phyloP scores from a whole-genome alignment of 148 eudicot genomes.

The Amaranthus cruentus region DNA sequence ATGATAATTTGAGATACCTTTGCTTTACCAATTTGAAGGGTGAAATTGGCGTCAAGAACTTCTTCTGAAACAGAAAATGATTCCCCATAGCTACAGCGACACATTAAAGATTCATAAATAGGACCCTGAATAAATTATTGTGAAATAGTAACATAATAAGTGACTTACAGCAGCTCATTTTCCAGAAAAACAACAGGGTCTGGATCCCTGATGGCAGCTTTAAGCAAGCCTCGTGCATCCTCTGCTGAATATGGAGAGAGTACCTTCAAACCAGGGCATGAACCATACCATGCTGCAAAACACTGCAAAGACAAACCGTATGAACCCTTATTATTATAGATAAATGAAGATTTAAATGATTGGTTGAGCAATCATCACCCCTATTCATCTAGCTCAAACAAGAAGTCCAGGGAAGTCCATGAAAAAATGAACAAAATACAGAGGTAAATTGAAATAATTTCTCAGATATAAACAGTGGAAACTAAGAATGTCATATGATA shows the following conservation, averaged over 20 bases:
- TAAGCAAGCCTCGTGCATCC: slow-evolving; percentile 92
- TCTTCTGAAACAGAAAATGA: slow-evolving; percentile 85
- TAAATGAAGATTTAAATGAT: not conserved
- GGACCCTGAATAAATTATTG: not conserved
- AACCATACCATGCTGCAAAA: slow-evolving; percentile 86
- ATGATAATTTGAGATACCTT: slow-evolving; percentile 43
- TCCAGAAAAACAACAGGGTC: slow-evolving; percentile 98
- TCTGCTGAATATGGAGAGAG: slow-evolving; percentile 81
- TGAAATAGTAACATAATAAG: not conserved
- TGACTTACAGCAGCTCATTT: slow-evolving; percentile 84
- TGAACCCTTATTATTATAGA: not conserved
- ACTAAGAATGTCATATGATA: not conserved
- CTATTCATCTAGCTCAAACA: not conserved
- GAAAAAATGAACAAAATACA: not conserved
- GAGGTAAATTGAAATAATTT: too few relatives aligned
- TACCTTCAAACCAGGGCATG: slow-evolving; percentile 93
- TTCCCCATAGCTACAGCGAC: slow-evolving; percentile 67
- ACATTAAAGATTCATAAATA: slow-evolving; percentile 7
- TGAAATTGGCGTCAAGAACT: slow-evolving; percentile 84
- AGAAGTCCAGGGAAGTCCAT: not conserved
- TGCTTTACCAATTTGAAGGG: slow-evolving; percentile 91
- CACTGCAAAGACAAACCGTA: slow-evolving; percentile 45
- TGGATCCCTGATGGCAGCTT: slow-evolving; percentile 99
- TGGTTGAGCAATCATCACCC: not conserved
- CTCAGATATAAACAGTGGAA: not conserved